Evolutionary conservation across 1,284 basidiomycete genomes (phyloP).

Genomic region (Moniliophthora roreri): DNA sequence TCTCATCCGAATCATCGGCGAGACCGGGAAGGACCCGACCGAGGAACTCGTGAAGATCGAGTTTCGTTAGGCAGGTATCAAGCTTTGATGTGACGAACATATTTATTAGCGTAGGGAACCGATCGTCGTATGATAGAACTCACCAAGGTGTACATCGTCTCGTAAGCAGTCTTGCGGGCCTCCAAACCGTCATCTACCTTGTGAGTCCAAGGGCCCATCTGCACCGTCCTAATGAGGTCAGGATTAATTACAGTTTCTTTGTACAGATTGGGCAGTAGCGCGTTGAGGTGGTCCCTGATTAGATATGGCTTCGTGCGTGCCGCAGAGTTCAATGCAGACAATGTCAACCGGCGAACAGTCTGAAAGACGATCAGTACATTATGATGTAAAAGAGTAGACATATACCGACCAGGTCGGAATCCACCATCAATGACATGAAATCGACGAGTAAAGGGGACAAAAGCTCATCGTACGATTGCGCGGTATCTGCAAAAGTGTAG

Average conservation of each 20-base stretch:
- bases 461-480: constrained; percentile 83
- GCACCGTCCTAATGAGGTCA: constrained; percentile 86
- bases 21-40: constrained; percentile 82
- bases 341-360: constrained; percentile 84
- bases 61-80: constrained; percentile 84
- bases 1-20: constrained; percentile 89
- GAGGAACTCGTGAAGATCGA: constrained; percentile 87
- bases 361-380: constrained; percentile 29
- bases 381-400: not conserved
- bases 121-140: constrained; percentile 29
- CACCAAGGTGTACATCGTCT: constrained; percentile 95
- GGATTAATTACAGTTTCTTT: constrained; percentile 81
- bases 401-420: constrained; percentile 75
- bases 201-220: constrained; percentile 99
- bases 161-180: constrained; percentile 94
- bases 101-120: not conserved
- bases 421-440: constrained; percentile 87
- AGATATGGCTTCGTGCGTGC: constrained; percentile 93
- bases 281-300: constrained; percentile 79
- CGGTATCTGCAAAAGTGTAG: constrained; percentile 92
- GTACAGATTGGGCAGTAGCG: constrained; percentile 84
- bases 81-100: constrained; percentile 47
- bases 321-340: constrained; percentile 91
- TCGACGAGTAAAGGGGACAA: constrained; percentile 85
- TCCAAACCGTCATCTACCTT: constrained; percentile 93